A percentile compares a stretch with the other conserved stretches of the same genome.
These are phyloP conservation scores for Penicillium brasilianum DNA, from an alignment of 2,329 filamentous ascomycete species.

Conservation along the genomic window DNA sequence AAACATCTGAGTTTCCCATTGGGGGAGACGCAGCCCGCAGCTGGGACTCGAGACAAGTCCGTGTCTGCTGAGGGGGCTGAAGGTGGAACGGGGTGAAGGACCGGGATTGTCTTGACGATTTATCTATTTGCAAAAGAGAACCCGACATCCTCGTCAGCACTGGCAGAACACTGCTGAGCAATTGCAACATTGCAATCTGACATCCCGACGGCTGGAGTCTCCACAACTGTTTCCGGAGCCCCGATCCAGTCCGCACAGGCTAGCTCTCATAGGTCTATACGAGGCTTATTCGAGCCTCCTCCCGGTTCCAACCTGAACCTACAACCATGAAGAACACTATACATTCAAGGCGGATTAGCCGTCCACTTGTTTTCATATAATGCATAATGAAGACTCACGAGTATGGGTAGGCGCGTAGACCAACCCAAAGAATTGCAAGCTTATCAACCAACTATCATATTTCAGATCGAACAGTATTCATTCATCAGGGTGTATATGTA, in stretches of 20 bases:
- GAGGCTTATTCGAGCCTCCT: not conserved
- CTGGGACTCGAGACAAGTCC: conserved; percentile 12
- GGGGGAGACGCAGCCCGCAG: conserved; percentile 37
- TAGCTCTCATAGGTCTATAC: not conserved
- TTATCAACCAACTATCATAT: not conserved
- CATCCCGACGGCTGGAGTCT: not conserved
- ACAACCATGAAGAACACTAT: not conserved
- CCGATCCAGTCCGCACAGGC: not conserved
- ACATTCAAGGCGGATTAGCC: not conserved
- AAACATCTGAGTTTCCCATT: conserved; percentile 76
- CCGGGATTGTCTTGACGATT: not conserved
- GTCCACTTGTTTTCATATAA: not conserved
- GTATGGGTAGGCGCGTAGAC: too few relatives aligned
- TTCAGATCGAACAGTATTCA: not conserved
- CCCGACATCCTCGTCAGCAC: not conserved
- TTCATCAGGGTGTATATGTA: conserved; percentile 15
- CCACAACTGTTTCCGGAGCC: not conserved
- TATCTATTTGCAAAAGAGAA: not conserved
- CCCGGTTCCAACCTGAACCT: not conserved
- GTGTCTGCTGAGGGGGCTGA: conserved; percentile 18
- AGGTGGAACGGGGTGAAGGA: conserved; percentile 5
- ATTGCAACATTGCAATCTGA: not conserved
- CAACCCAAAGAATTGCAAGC: not conserved
- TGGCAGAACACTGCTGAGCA: not conserved
- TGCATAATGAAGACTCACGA: not conserved